Evolutionary conservation across 2,329 filamentous ascomycete species (phyloP).

Genomic region (Fusarium sp.): DNA sequence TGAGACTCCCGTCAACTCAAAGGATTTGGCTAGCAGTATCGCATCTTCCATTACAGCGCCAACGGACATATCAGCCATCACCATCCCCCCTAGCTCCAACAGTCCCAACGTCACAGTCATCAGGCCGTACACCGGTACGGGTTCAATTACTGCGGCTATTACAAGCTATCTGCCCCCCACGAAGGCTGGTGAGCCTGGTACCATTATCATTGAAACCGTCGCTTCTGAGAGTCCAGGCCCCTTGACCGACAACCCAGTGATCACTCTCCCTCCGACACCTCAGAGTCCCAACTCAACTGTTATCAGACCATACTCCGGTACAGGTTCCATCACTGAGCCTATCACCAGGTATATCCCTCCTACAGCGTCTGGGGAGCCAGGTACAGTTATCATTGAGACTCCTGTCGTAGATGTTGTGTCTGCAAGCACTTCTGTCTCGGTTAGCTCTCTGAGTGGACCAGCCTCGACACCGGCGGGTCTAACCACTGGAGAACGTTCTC

Average conservation of each 20-base stretch:
- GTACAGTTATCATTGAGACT: constrained; percentile 17
- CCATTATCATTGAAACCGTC: constrained; percentile 13
- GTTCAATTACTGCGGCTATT: too few relatives aligned
- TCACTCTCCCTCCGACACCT: constrained; percentile 7
- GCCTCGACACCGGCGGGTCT: constrained; percentile 7
- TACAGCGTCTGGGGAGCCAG: constrained; percentile 3
- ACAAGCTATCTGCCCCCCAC: too few relatives aligned
- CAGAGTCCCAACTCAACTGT: constrained; percentile 17
- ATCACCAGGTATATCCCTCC: constrained; percentile 11
- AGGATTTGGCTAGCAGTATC: too few relatives aligned
- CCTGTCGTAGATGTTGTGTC: background rate
- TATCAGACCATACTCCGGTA: constrained; percentile 14
- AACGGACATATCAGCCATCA: too few relatives aligned
- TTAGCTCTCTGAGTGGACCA: background rate
- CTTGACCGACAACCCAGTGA: background rate
- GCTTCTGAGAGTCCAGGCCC: background rate
- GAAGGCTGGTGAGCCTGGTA: too few relatives aligned
- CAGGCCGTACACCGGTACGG: too few relatives aligned
- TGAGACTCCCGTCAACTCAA: too few relatives aligned
- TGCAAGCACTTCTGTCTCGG: background rate
- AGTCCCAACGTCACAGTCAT: too few relatives aligned
- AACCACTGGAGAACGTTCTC: background rate
- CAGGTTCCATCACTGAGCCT: constrained; percentile 10
- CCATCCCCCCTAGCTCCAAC: too few relatives aligned
- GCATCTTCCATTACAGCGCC: too few relatives aligned